phyloP scores from a whole-genome alignment of 2,329 filamentous ascomycete genomes.

The Pseudocercospora pini-densiflorae region DNA sequence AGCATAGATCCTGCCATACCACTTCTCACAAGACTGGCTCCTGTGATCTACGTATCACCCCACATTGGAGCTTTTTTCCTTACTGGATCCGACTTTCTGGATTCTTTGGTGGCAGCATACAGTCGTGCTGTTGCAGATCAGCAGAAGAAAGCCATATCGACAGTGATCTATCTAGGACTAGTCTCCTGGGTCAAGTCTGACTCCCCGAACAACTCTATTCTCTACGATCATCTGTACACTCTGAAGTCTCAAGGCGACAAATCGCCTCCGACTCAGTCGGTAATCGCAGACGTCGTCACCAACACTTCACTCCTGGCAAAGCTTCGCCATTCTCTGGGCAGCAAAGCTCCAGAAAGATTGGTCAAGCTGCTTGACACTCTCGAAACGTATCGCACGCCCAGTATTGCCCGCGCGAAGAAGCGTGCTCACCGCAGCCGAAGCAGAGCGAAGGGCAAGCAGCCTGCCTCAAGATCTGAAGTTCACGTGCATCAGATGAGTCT shows the following conservation, averaged over 20 bases:
- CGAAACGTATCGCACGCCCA: conserved; percentile 59
- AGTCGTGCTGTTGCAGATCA: conserved; percentile 62
- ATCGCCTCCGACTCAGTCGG: conserved; percentile 59
- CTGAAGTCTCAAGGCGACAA: conserved; percentile 73
- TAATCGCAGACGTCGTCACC: conserved; percentile 82
- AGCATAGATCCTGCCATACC: conserved; percentile 32
- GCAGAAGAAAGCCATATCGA: conserved; percentile 70
- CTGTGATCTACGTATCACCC: conserved; percentile 66
- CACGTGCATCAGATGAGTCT: conserved; percentile 84
- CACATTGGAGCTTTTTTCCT: conserved; percentile 67
- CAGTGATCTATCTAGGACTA: conserved; percentile 76
- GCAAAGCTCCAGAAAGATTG: conserved; percentile 59
- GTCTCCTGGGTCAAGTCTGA: conserved; percentile 69
- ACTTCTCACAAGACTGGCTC: conserved; percentile 62
- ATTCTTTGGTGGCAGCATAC: conserved; percentile 72
- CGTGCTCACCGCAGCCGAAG: conserved; percentile 65
- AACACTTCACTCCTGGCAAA: conserved; percentile 75
- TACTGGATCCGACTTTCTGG: conserved; percentile 85
- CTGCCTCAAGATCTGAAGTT: conserved; percentile 53
- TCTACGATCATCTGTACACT: conserved; percentile 83
- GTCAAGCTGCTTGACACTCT: conserved; percentile 66
- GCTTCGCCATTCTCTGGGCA: conserved; percentile 59
- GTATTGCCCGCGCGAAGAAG: conserved; percentile 57
- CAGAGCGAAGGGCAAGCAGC: conserved; percentile 65
- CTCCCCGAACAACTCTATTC: conserved; percentile 71